These are phyloP conservation scores for Pestalotiopsis fici DNA, from an alignment of 2,329 filamentous ascomycete genomes.

Conservation along the genomic window DNA sequence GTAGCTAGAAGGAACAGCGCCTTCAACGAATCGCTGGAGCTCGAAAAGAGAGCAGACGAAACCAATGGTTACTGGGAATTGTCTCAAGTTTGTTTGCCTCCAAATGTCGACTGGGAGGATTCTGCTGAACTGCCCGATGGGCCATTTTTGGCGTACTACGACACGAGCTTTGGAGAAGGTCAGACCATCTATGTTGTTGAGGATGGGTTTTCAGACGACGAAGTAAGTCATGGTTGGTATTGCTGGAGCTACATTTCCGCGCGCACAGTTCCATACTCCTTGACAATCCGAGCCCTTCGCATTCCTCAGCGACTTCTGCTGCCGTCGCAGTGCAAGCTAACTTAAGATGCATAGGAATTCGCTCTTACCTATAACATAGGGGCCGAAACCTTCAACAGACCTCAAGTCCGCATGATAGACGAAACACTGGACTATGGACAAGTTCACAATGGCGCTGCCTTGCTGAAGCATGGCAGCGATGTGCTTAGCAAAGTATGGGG, in stretches of 20 bases:
- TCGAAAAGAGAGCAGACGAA: too few species aligned
- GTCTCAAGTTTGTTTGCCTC: too few species aligned
- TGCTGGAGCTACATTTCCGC: too few species aligned
- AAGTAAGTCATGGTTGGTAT: not conserved
- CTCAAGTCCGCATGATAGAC: not conserved
- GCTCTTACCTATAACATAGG: not conserved
- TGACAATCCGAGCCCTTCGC: too few species aligned
- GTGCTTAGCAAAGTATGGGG: not conserved
- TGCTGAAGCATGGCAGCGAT: not conserved
- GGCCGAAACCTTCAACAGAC: not conserved
- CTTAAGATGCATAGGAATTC: not conserved
- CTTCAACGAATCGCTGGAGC: too few species aligned
- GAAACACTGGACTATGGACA: not conserved
- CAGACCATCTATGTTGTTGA: slow-evolving; percentile 4
- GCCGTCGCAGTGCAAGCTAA: too few species aligned
- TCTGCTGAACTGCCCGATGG: too few species aligned
- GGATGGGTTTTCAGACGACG: not conserved
- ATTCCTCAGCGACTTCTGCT: too few species aligned
- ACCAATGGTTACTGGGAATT: too few species aligned
- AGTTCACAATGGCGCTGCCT: not conserved
- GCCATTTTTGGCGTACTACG: not conserved
- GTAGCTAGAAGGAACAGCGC: too few species aligned
- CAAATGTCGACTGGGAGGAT: too few species aligned
- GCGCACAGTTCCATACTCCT: too few species aligned
- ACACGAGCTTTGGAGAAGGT: not conserved